Evolutionary conservation across 106 monocot species (phyloP).

Genomic region (Dendrobium officinale): DNA sequence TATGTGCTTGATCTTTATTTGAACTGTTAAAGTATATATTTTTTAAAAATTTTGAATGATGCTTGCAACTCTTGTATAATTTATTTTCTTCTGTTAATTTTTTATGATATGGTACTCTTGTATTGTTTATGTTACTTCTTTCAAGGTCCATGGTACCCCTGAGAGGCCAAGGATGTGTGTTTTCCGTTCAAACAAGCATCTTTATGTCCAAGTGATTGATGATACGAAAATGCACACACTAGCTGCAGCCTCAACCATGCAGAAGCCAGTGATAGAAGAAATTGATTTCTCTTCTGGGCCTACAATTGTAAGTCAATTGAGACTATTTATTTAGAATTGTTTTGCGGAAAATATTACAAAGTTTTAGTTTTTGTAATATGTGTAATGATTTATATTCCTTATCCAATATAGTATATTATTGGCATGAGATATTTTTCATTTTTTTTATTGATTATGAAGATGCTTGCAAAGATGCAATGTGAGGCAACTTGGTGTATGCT

Average conservation of each 20-base stretch:
- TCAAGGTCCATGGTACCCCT: constrained; percentile 85
- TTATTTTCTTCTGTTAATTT: background rate
- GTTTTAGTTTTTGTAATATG: background rate
- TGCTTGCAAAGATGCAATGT: background rate
- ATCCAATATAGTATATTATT: background rate
- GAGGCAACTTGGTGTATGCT: background rate
- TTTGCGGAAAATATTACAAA: background rate
- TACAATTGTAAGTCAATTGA: constrained; percentile 58
- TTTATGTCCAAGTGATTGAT: constrained; percentile 94
- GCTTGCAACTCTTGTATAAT: background rate
- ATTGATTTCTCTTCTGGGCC: constrained; percentile 61
- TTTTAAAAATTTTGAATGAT: background rate
- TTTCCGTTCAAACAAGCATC: constrained; percentile 89
- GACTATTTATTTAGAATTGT: background rate
- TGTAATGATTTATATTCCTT: background rate
- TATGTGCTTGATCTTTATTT: background rate
- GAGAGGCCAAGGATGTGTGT: constrained; percentile 86
- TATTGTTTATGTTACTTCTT: background rate
- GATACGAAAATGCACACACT: constrained; percentile 86
- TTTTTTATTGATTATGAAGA: background rate
- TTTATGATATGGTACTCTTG: background rate
- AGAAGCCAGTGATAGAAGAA: constrained; percentile 60
- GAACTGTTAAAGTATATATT: background rate
- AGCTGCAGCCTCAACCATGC: constrained; percentile 89
- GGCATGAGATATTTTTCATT: background rate